Conservation (phyloP, 2,329 filamentous ascomycete species). For the Penicillium occitanis region DNA sequence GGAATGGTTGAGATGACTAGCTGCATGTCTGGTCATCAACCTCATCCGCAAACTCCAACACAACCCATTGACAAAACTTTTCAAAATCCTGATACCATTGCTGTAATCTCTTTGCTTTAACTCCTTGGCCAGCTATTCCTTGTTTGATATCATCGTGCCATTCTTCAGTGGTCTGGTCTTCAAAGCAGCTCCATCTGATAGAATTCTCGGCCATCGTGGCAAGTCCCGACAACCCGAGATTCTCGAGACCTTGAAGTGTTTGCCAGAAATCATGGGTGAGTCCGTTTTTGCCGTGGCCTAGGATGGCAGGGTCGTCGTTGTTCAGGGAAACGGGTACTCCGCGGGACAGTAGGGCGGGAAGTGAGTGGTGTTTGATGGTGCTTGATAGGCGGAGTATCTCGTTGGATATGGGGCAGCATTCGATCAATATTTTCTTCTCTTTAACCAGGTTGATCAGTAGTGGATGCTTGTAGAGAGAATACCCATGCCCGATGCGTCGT, state of each 20-base stretch:
- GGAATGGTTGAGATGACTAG: background rate
- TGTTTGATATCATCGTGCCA: slow-evolving; percentile 74
- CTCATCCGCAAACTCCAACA: slow-evolving; percentile 67
- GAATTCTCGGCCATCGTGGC: slow-evolving; percentile 90
- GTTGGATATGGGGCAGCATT: slow-evolving; percentile 88
- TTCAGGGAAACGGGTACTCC: slow-evolving; percentile 81
- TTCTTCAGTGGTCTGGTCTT: slow-evolving; percentile 69
- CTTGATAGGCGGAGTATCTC: slow-evolving; percentile 78
- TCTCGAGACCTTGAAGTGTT: slow-evolving; percentile 85
- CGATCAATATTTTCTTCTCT: slow-evolving; percentile 81
- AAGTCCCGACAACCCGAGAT: slow-evolving; percentile 81
- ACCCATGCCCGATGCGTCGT: slow-evolving; percentile 84
- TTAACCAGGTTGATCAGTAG: slow-evolving; percentile 85
- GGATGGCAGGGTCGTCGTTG: slow-evolving; percentile 87
- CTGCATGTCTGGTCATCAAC: slow-evolving; percentile 40
- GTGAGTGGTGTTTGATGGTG: slow-evolving; percentile 72
- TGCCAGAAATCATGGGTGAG: slow-evolving; percentile 96
- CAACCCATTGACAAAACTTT: slow-evolving; percentile 85
- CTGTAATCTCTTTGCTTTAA: slow-evolving; percentile 70
- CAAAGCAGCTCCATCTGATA: slow-evolving; percentile 83
- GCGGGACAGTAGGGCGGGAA: slow-evolving; percentile 79
- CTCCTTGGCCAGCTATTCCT: slow-evolving; percentile 67
- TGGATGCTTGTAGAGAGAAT: slow-evolving; percentile 87
- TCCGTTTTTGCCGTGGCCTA: slow-evolving; percentile 77
- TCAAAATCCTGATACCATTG: slow-evolving; percentile 85